Evolutionary conservation across 257 asterid species (phyloP).

Genomic region (Osmanthus fragrans): DNA sequence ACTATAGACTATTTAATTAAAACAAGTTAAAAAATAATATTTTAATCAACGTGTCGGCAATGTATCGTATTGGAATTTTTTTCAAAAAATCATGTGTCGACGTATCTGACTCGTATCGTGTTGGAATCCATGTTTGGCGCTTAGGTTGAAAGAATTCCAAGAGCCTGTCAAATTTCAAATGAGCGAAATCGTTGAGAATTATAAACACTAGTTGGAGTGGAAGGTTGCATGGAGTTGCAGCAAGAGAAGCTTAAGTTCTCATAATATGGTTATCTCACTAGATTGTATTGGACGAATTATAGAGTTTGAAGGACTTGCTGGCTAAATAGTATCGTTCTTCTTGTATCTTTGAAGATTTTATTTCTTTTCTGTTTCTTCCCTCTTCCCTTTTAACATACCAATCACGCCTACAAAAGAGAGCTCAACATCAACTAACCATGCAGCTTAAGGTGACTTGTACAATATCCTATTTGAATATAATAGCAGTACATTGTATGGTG

Average conservation of each 20-base stretch:
- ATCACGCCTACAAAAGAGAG: background rate
- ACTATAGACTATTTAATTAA: no score
- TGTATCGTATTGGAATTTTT: no score
- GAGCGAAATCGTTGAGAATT: background rate
- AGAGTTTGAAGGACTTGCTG: background rate
- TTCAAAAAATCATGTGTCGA: no score
- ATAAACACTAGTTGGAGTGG: background rate
- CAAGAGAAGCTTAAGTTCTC: background rate
- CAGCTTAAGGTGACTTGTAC: background rate
- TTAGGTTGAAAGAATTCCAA: background rate
- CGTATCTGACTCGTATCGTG: no score
- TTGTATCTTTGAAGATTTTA: background rate
- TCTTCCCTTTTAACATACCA: no score
- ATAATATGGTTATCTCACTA: background rate
- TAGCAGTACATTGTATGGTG: background rate
- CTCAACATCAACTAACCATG: background rate
- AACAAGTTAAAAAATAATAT: no score
- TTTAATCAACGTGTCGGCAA: no score
- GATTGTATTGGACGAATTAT: background rate
- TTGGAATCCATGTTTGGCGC: no score
- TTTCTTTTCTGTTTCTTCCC: no score
- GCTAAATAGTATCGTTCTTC: background rate
- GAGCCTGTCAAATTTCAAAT: background rate
- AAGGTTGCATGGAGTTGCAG: background rate
- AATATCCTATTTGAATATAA: background rate